Evolutionary conservation across 192 early-diverging fungal genomes (phyloP), one percentile per base, ranked within the genome.

Genomic region (Phycomyces blakesleeanus): DNA sequence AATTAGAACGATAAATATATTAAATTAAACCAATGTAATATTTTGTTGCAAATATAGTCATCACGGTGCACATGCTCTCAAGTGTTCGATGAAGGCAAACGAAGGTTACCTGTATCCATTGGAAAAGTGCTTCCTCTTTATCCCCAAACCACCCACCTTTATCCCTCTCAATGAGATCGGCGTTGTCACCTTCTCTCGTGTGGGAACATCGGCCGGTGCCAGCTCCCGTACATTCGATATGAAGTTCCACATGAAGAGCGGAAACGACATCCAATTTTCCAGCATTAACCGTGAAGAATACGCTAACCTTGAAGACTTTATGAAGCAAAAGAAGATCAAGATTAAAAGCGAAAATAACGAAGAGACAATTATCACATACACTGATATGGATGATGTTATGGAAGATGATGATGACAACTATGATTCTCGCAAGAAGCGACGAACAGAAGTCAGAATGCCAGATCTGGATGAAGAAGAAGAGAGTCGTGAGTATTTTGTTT

Each of bases 1-100:
- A n/a, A n/a, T n/a, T n/a, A n/a, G n/a, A n/a, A n/a, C n/a, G n/a
- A n/a, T n/a, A n/a, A n/a, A n/a, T n/a, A n/a, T n/a, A n/a, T n/a
- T n/a, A n/a, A n/a, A n/a, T 34, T 34, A 7, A 34, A 7, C 29
- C 29, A 34, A n/a, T n/a, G 29, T 5, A 34, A 34, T 7, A 34
- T 7, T 34, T 34, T 2, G 29, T n/a, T n/a, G n/a, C n/a, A n/a
- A 34, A 34, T 47, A 2, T 63, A 90, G 89, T 53, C 83, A 87
- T 54, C 91, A 93, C 60, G 85, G 81, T 25, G 77, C 89, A 16
- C 78, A 81, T 54, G 94, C 92, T 18, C 77, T 98, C 72, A 96
- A 97, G 74, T 95, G 93, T 61, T 95, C 93, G 27, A 86, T 93
- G 81, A 99, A 97, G 78, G 94, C 97, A 37, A 96, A 91, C 81